phyloP scores from a whole-genome alignment of 2,329 filamentous ascomycete species.

The Alternaria brassicae region DNA sequence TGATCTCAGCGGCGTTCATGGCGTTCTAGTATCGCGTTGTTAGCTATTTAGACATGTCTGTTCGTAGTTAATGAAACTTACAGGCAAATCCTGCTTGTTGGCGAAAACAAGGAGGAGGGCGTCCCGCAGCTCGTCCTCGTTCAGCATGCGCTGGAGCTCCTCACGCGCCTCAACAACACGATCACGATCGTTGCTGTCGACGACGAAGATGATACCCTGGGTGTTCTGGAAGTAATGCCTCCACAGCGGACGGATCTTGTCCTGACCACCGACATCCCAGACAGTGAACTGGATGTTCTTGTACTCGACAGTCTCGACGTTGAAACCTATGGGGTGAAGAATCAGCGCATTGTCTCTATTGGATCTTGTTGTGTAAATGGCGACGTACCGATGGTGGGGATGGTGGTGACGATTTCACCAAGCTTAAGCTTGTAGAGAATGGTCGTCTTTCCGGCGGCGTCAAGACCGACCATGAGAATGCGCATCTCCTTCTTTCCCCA shows the following conservation, averaged over 20 bases:
- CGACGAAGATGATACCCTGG: slow-evolving; percentile 97
- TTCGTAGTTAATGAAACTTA: slow-evolving; percentile 56
- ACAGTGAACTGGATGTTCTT: slow-evolving; percentile 99
- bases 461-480: slow-evolving; percentile 95
- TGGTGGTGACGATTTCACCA: slow-evolving; percentile 96
- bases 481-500: slow-evolving; percentile 99
- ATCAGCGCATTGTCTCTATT: slow-evolving; percentile 33
- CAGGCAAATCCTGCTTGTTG: slow-evolving; percentile 96
- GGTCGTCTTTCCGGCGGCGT: slow-evolving; percentile 96
- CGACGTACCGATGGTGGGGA: slow-evolving; percentile 81
- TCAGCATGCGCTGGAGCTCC: slow-evolving; percentile 96
- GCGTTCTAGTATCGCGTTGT: slow-evolving; percentile 72
- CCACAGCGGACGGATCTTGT: slow-evolving; percentile 98
- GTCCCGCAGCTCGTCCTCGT: slow-evolving; percentile 97
- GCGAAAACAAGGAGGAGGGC: slow-evolving; percentile 93
- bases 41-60: slow-evolving; percentile 14
- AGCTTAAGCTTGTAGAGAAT: slow-evolving; percentile 99
- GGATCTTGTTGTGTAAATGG: slow-evolving; percentile 7
- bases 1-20: slow-evolving; percentile 99
- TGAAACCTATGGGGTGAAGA: slow-evolving; percentile 69
- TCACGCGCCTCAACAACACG: slow-evolving; percentile 92
- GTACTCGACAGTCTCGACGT: slow-evolving; percentile 98
- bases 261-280: slow-evolving; percentile 98
- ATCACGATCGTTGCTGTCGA: slow-evolving; percentile 90
- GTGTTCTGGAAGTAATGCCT: slow-evolving; percentile 97